phyloP scores from a whole-genome alignment of 352 stramenopile species.

The Peronospora belbahrii region DNA sequence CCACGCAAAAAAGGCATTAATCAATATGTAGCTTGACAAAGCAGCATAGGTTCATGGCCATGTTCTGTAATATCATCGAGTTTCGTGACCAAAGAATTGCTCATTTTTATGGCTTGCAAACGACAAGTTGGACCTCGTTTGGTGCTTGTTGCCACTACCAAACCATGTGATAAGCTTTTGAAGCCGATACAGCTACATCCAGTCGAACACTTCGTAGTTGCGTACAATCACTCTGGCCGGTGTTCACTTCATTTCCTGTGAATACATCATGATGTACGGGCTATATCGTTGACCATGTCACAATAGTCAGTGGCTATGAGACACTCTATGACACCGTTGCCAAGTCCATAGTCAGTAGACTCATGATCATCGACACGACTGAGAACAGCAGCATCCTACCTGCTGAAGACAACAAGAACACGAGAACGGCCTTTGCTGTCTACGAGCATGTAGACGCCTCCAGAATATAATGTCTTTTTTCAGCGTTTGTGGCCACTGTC shows the following conservation, averaged over 20 bases:
- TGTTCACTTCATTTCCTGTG: slow-evolving; percentile 36
- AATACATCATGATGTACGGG: slow-evolving; percentile 48
- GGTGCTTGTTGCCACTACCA: slow-evolving; percentile 49
- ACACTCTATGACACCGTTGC: slow-evolving; percentile 52
- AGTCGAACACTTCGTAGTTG: slow-evolving; percentile 52
- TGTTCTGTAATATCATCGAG: slow-evolving; percentile 73
- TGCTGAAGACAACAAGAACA: too few relatives aligned
- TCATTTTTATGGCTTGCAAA: slow-evolving; percentile 44
- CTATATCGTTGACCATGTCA: slow-evolving; percentile 64
- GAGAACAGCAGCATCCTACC: slow-evolving; percentile 41
- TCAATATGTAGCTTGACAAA: slow-evolving; percentile 37
- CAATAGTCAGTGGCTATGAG: slow-evolving; percentile 50
- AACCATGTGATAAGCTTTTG: slow-evolving; percentile 57
- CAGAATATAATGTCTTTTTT: not conserved
- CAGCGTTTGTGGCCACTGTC: too few relatives aligned
- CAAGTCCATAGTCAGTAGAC: slow-evolving; percentile 67
- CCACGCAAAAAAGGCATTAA: slow-evolving; percentile 37
- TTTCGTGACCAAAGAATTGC: slow-evolving; percentile 50
- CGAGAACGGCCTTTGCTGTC: too few relatives aligned
- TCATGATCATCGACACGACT: slow-evolving; percentile 63
- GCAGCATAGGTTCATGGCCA: slow-evolving; percentile 61
- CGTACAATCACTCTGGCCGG: slow-evolving; percentile 64
- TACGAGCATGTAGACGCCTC: too few relatives aligned
- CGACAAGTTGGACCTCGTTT: slow-evolving; percentile 54
- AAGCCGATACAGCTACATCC: slow-evolving; percentile 35